Percentiles rank a stretch among this genome's conserved stretches.
phyloP scores from a whole-genome alignment of 1,139 yeast species.

The Nakaseomyces nivariensis region DNA sequence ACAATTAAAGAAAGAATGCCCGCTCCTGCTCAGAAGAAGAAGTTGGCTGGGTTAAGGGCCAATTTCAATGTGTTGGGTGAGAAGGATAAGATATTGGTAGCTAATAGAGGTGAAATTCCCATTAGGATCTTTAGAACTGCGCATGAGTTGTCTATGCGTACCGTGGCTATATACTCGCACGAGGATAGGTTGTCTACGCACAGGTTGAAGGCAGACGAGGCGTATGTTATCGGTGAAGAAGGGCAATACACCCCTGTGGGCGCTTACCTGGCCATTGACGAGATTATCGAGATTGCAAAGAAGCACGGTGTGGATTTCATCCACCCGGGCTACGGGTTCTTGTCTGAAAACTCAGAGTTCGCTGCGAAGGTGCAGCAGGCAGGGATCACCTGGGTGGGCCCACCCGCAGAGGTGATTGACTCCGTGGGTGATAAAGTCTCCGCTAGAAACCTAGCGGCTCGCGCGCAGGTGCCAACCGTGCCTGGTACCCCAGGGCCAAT shows the following conservation, averaged over 20 bases:
- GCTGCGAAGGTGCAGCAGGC: constrained; percentile 85
- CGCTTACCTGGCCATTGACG: constrained; percentile 93
- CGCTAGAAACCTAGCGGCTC: constrained; percentile 79
- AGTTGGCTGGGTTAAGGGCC: constrained; percentile 34
- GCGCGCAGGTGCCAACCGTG: constrained; percentile 81
- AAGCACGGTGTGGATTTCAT: constrained; percentile 87
- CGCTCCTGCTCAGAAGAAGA: constrained; percentile 2
- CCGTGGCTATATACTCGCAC: constrained; percentile 94
- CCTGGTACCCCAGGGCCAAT: constrained; percentile 99
- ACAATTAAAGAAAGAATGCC: too few relatives aligned
- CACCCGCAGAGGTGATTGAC: constrained; percentile 78
- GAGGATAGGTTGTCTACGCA: constrained; percentile 95
- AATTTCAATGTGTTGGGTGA: constrained; percentile 36
- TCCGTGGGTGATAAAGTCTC: constrained; percentile 97
- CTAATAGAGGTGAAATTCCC: constrained; percentile 93
- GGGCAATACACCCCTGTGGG: constrained; percentile 93
- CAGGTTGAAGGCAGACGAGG: constrained; percentile 85
- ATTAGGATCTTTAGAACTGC: constrained; percentile 91
- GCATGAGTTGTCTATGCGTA: constrained; percentile 93
- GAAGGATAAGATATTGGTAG: constrained; percentile 68
- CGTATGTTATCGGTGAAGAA: constrained; percentile 81
- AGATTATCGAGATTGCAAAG: constrained; percentile 83
- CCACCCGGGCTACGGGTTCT: constrained; percentile 97
- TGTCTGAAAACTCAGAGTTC: constrained; percentile 89
- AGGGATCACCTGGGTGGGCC: constrained; percentile 97